Evolutionary conservation across 2,329 filamentous ascomycete species (phyloP).

Genomic region (Didymellaceae sp.): DNA sequence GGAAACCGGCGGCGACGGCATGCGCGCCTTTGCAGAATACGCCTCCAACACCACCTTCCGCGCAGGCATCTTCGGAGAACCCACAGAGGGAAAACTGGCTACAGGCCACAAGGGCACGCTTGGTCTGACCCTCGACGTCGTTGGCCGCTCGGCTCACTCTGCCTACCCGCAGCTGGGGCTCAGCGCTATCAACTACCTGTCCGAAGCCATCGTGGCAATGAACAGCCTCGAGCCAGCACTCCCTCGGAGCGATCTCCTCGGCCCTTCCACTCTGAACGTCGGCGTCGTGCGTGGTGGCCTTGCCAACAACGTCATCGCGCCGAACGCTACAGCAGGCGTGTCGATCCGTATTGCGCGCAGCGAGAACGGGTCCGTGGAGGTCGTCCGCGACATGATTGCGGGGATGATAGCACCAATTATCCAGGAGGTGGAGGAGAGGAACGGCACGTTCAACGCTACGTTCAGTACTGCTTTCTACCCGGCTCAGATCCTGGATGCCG

Average conservation of each 20-base stretch:
- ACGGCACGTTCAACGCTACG: conserved; percentile 22
- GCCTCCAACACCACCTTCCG: conserved; percentile 56
- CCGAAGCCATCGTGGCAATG: conserved; percentile 71
- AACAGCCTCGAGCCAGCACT: conserved; percentile 52
- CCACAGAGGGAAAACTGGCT: conserved; percentile 84
- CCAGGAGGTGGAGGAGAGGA: conserved; percentile 19
- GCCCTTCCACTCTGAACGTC: conserved; percentile 78
- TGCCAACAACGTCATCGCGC: conserved; percentile 83
- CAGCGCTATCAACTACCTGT: conserved; percentile 80
- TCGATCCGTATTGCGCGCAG: conserved; percentile 55
- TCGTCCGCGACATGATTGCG: conserved; percentile 25
- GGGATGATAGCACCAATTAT: conserved; percentile 26
- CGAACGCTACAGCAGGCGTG: conserved; percentile 70
- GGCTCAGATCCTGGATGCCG: conserved; percentile 29
- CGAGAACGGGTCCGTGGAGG: conserved; percentile 25
- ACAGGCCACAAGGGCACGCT: conserved; percentile 88
- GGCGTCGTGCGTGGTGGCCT: conserved; percentile 81
- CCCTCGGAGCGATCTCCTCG: conserved; percentile 52
- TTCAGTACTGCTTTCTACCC: conserved; percentile 19
- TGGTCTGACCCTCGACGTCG: conserved; percentile 68
- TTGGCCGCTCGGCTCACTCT: conserved; percentile 80
- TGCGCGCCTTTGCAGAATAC: conserved; percentile 59
- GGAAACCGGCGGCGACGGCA: conserved; percentile 79
- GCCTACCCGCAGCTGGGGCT: conserved; percentile 89
- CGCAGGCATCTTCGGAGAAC: conserved; percentile 87